Base-by-base conservation (phyloP, 1,284 basidiomycete genomes). In the Marasmius tenuissimus region DNA sequence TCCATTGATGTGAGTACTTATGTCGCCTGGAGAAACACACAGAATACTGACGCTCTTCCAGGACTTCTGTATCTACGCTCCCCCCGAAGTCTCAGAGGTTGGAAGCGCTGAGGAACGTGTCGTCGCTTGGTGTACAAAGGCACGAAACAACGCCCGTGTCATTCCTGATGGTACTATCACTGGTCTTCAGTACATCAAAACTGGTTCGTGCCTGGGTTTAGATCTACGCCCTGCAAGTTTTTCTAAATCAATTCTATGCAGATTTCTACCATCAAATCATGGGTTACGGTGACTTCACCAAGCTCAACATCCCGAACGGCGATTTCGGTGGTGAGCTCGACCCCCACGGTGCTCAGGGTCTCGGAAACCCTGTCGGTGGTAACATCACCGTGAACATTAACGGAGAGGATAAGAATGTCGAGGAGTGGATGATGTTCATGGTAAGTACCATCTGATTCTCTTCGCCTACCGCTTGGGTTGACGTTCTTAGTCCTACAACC, bases 91-190 rank as follows among this genome's bases (percentile, higher is more conserved):
- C 58, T 63, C 69, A 54, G 62, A 63, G 27, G 76, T 79, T 42
- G 66, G 74, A 0, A 69, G 79, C 57, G 76, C 76, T 1, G 78
- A 79, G 78, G 82, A 80, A 10, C 79, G 82, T 68, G 86, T 85
- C 64, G 86, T 91, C 38, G 84, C 87, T 1, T 91, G 84, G 83
- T 92, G 89, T 72, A 86, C 87, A n/a, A 78, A 84, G 71, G 77
- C 77, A 34, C 80, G 84, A 34, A 83, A 81, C 68, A 85, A 87
- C 16, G 80, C 85, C 0, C 85, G 88, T 57, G 67, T 86, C 35
- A 86, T 90, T 49, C 85, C 85, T 4, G 78, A 77, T 14, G 85
- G 85, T 33, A 79, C 84, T 4, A 73, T 90, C 61, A 79, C 76
- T 10, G 87, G 84, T 62, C 75, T 85, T 12, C 83, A 85, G 64